phyloP scores from a whole-genome alignment of 129 eudicot species.

The Tagetes patula region DNA sequence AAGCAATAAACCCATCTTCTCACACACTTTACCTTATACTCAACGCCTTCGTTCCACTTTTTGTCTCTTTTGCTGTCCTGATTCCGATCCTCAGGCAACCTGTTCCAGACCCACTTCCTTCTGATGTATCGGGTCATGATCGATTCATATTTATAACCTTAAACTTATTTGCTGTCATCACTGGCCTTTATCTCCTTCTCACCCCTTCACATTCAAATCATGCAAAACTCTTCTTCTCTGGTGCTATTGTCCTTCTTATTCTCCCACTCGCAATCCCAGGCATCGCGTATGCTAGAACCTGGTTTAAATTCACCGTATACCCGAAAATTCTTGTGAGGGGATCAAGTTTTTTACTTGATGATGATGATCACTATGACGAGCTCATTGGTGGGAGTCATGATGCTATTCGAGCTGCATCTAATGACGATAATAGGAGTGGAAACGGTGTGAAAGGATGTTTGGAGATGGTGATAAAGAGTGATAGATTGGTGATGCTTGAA shows the following conservation, averaged over 20 bases:
- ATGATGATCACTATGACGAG: conserved; percentile 54
- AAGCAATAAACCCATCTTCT: conserved; percentile 60
- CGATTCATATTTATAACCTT: conserved; percentile 55
- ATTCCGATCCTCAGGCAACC: conserved; percentile 78
- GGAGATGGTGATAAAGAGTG: conserved; percentile 42
- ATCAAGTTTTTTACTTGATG: conserved; percentile 55
- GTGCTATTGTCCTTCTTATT: conserved; percentile 64
- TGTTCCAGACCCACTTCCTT: conserved; percentile 33
- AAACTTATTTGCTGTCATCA: conserved; percentile 56
- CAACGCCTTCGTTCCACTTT: conserved; percentile 66
- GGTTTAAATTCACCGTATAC: conserved; percentile 49
- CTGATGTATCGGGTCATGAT: conserved; percentile 43
- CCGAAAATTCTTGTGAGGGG: conserved; percentile 41
- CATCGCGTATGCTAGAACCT: conserved; percentile 62
- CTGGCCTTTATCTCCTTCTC: conserved; percentile 83
- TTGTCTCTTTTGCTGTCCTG: conserved; percentile 56
- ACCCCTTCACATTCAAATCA: conserved; percentile 44
- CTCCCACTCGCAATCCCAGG: conserved; percentile 79
- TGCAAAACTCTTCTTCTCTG: conserved; percentile 52
- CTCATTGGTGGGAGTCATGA: conserved; percentile 31
- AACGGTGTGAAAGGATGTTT: conserved; percentile 39
- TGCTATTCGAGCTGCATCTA: conserved; percentile 1
- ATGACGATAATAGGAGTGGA: conserved; percentile 16
- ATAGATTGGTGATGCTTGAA: conserved; percentile 68
- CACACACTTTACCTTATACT: conserved; percentile 61